These are phyloP conservation scores for Chalciporus piperatus DNA, from an alignment of 768 basidiomycete genomes.

Conservation along the genomic window DNA sequence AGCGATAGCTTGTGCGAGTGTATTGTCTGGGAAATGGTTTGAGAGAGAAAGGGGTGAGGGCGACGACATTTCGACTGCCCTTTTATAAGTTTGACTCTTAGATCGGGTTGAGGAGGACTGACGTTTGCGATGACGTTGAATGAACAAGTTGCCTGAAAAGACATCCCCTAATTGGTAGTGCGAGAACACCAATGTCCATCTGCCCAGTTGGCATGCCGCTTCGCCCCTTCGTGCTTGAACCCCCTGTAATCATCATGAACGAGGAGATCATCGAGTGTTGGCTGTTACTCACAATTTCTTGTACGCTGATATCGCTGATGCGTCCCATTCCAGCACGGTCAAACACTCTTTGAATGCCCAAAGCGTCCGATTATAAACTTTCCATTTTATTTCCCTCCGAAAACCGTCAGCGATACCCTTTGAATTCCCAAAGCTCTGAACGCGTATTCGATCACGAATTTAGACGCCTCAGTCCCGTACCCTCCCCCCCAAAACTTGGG, in stretches of 20 bases:
- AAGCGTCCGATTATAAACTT: too few species aligned
- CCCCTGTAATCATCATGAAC: too few species aligned
- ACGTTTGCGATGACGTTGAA: not conserved
- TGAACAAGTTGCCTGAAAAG: not conserved
- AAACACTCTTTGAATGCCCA: too few species aligned
- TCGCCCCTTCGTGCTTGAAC: too few species aligned
- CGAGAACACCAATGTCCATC: too few species aligned
- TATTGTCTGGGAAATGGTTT: not conserved
- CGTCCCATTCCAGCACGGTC: too few species aligned
- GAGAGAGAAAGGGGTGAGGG: not conserved
- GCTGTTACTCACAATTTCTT: too few species aligned
- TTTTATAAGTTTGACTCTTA: not conserved
- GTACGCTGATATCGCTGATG: too few species aligned
- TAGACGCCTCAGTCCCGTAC: slow-evolving; percentile 19
- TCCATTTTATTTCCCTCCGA: too few species aligned
- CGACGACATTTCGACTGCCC: not conserved
- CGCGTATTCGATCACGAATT: slow-evolving; percentile 20
- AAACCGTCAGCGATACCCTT: slow-evolving; percentile 22
- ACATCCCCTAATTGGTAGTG: slow-evolving; percentile 3
- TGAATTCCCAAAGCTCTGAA: slow-evolving; percentile 24
- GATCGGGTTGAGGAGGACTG: not conserved
- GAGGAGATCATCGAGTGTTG: too few species aligned
- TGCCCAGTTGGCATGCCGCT: too few species aligned
- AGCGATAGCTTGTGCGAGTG: not conserved
- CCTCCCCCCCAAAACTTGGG: slow-evolving; percentile 26